Conservation (phyloP, 805 yeast species). For the Saturnispora dispora region DNA sequence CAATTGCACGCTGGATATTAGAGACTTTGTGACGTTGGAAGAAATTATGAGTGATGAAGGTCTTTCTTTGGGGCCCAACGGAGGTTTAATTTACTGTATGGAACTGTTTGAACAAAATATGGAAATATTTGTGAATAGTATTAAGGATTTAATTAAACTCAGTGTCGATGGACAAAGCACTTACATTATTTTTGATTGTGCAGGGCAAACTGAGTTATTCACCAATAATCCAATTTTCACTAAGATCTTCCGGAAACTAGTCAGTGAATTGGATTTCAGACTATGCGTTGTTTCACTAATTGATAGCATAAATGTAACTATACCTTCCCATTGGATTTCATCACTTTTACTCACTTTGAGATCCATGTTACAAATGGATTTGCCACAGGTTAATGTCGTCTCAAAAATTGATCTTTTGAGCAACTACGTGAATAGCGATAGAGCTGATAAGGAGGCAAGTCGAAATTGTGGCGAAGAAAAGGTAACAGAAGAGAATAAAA, state of each 20-base stretch:
- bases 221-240: conserved; percentile 78
- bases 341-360: conserved; percentile 71
- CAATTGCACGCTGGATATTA: conserved; percentile 45
- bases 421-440: conserved; percentile 33
- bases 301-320: conserved; percentile 72
- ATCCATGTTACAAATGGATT: conserved; percentile 84
- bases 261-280: conserved; percentile 57
- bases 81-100: conserved; percentile 83
- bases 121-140: conserved; percentile 47
- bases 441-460: conserved; percentile 15
- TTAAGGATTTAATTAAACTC: conserved; percentile 43
- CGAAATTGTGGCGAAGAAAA: conserved; percentile 13
- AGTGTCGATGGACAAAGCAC: conserved; percentile 37
- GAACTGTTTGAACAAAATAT: conserved; percentile 53
- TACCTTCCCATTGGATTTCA: conserved; percentile 85
- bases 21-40: conserved; percentile 48
- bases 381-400: conserved; percentile 89
- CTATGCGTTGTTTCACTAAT: conserved; percentile 78
- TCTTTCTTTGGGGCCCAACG: conserved; percentile 54
- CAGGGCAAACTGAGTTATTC: conserved; percentile 93
- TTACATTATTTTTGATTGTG: conserved; percentile 78
- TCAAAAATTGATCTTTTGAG: conserved; percentile 81
- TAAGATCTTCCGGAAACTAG: conserved; percentile 55
- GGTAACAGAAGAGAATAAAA: conserved; percentile 8
- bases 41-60: conserved; percentile 49